phyloP scores from a whole-genome alignment of 306 rosid species.

The Trichosanthes truncata region DNA sequence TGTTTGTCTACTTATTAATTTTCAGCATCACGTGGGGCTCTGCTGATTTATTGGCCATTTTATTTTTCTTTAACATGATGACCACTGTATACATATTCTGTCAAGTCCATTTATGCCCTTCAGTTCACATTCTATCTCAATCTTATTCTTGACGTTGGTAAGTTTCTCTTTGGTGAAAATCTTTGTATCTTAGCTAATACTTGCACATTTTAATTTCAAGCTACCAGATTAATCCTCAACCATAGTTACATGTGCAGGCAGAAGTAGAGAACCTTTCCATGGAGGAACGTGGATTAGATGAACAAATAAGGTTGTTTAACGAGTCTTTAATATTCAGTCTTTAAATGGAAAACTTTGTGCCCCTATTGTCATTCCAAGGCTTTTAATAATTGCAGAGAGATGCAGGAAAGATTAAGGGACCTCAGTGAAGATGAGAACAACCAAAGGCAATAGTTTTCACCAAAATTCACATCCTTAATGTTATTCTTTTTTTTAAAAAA shows the following conservation, averaged over 20 bases:
- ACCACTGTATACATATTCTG: background rate
- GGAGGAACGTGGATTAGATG: slow-evolving; percentile 66
- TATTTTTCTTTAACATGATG: background rate
- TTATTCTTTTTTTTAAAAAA: background rate
- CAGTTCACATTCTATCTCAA: background rate
- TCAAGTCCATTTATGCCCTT: background rate
- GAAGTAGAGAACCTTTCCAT: slow-evolving; percentile 74
- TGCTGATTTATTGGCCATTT: background rate
- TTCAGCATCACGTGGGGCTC: background rate
- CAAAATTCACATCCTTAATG: background rate
- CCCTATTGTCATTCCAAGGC: slow-evolving; percentile 14
- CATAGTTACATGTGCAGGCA: slow-evolving; percentile 38
- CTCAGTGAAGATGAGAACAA: slow-evolving; percentile 88
- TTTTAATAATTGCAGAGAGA: slow-evolving; percentile 55
- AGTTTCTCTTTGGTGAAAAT: background rate
- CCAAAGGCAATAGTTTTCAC: slow-evolving; percentile 48
- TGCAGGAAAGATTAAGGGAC: slow-evolving; percentile 76
- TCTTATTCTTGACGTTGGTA: background rate
- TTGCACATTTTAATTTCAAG: background rate
- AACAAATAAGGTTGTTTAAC: slow-evolving; percentile 61
- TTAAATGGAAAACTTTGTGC: slow-evolving; percentile 7
- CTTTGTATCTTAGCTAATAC: background rate
- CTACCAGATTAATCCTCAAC: background rate
- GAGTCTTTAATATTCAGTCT: slow-evolving; percentile 16
- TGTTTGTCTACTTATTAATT: background rate